A percentile compares a stretch with the other conserved stretches of the same genome.
phyloP scores from a whole-genome alignment of 2,329 filamentous ascomycete species.

The Cladophialophora exuberans region DNA sequence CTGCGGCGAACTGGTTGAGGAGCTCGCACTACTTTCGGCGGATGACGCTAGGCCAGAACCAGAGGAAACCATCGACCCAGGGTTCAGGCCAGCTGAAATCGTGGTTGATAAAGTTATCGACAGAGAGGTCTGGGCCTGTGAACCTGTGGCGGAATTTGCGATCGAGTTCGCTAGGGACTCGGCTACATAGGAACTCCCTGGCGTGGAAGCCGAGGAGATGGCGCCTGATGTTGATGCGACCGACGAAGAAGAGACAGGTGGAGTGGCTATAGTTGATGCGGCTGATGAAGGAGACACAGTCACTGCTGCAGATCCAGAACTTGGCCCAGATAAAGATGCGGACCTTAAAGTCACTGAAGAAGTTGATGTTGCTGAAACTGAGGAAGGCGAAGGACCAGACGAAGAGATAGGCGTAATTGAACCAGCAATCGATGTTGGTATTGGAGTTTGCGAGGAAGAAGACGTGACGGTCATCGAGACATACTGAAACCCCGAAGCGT shows the following conservation, averaged over 20 bases:
- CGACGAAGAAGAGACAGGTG: background rate
- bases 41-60: background rate
- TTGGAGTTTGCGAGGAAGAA: background rate
- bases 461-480: background rate
- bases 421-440: background rate
- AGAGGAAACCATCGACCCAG: background rate
- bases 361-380: background rate
- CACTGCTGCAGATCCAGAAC: background rate
- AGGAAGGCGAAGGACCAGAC: background rate
- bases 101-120: background rate
- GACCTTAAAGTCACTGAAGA: background rate
- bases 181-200: background rate
- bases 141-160: too few relatives aligned
- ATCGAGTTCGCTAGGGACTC: too few relatives aligned
- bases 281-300: background rate
- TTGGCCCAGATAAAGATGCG: background rate
- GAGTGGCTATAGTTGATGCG: background rate
- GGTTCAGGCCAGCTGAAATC: background rate
- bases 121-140: too few relatives aligned
- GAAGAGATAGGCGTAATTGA: background rate
- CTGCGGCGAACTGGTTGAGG: background rate
- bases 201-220: background rate
- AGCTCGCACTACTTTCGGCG: background rate
- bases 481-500: background rate
- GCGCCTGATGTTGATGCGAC: background rate